Evolutionary conservation across 108 stramenopile genomes (phyloP).

Genomic region (Phaeodactylum tricornutum): DNA sequence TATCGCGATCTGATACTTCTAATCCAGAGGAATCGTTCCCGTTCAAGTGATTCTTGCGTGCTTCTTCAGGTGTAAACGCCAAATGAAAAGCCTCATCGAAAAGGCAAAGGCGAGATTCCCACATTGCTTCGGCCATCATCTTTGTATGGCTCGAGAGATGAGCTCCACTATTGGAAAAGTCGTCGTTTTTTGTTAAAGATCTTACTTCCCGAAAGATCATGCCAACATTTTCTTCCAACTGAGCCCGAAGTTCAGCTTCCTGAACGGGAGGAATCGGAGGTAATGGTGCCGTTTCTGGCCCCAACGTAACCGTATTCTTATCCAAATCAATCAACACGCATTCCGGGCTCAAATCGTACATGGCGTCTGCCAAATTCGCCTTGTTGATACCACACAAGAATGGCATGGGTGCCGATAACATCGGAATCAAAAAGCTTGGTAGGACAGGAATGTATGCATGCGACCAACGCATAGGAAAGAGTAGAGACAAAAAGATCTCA

Average conservation of each 20-base stretch:
- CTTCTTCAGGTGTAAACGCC: conserved; percentile 61
- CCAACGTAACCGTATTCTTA: conserved; percentile 56
- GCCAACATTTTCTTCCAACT: conserved; percentile 56
- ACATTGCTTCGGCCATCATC: conserved; percentile 66
- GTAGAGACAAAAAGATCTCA: conserved; percentile 78
- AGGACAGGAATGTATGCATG: conserved; percentile 82
- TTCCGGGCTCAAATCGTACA: conserved; percentile 56
- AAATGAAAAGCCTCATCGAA: conserved; percentile 81
- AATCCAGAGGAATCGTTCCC: conserved; percentile 56
- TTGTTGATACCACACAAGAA: conserved; percentile 81
- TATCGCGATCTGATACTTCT: conserved; percentile 32
- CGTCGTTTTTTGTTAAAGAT: conserved; percentile 45
- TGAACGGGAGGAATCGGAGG: conserved; percentile 56
- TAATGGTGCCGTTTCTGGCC: conserved; percentile 45
- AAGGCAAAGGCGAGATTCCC: conserved; percentile 54
- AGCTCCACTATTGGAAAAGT: conserved; percentile 61
- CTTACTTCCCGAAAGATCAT: conserved; percentile 67
- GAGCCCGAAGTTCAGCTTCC: conserved; percentile 23
- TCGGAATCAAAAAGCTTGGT: conserved; percentile 71
- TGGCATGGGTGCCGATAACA: conserved; percentile 76
- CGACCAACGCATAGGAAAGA: conserved; percentile 90
- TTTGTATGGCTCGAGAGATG: conserved; percentile 56
- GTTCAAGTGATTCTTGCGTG: conserved; percentile 67
- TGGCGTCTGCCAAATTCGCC: conserved; percentile 55
- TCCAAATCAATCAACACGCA: conserved; percentile 85